A percentile compares a stretch with the other conserved stretches of the same genome.
phyloP scores from a whole-genome alignment of 495 filamentous ascomycete genomes.

The Glutinoglossum americanum region DNA sequence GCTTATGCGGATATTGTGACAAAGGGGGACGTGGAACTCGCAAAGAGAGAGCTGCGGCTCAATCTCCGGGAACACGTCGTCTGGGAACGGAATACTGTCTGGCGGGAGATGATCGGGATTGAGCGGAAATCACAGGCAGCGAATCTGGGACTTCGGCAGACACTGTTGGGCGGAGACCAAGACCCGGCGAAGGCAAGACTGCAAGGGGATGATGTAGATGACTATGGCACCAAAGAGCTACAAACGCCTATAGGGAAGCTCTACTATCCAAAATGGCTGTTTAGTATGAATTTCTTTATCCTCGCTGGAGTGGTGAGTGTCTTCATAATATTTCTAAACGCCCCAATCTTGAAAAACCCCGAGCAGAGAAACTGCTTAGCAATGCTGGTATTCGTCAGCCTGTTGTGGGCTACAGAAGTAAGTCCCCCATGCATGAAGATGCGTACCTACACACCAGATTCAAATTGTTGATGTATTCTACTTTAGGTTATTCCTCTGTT shows the following conservation, averaged over 20 bases:
- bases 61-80: conserved; percentile 94
- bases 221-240: conserved; percentile 41
- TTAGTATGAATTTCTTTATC: conserved; percentile 57
- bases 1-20: conserved; percentile 68
- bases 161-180: conserved; percentile 52
- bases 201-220: conserved; percentile 58
- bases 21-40: conserved; percentile 47
- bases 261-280: conserved; percentile 56
- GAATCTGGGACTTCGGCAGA: conserved; percentile 59
- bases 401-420: conserved; percentile 94
- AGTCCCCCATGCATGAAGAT: conserved; percentile 6
- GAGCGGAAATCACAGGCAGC: conserved; percentile 91
- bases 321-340: conserved; percentile 46
- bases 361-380: conserved; percentile 95
- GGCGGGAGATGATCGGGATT: conserved; percentile 96
- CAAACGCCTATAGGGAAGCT: conserved; percentile 63
- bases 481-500: conserved; percentile 80
- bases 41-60: conserved; percentile 66
- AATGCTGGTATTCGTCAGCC: conserved; percentile 78
- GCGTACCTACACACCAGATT: not conserved
- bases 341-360: conserved; percentile 58
- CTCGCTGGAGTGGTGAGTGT: conserved; percentile 46
- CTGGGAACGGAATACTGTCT: conserved; percentile 97
- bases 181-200: conserved; percentile 48
- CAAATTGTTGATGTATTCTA: not conserved